Conservation (phyloP, 2,329 filamentous ascomycete species). For the Colletotrichum sublineola region DNA sequence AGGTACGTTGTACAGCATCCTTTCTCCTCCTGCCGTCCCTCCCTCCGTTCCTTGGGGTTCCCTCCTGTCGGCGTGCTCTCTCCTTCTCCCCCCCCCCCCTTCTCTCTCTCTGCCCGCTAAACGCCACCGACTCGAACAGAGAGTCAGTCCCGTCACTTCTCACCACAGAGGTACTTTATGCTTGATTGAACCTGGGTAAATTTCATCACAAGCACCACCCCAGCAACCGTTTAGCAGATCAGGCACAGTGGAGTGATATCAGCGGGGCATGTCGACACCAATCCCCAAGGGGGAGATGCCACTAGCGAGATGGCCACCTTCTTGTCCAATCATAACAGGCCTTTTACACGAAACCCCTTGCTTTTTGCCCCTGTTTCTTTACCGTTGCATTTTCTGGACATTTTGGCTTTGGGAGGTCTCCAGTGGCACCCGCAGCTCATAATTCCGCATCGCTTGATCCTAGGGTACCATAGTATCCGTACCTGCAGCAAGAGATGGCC, state of each 20-base stretch:
- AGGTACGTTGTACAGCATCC: background rate
- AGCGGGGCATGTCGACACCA: slow-evolving; percentile 14
- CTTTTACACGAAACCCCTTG: slow-evolving; percentile 6
- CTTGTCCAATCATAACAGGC: slow-evolving; percentile 5
- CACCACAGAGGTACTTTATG: slow-evolving; percentile 10
- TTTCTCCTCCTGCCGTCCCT: background rate
- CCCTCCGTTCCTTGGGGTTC: background rate
- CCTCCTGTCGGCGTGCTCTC: too few relatives aligned
- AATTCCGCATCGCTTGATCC: slow-evolving; percentile 19
- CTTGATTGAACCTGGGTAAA: slow-evolving; percentile 32
- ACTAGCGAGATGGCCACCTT: slow-evolving; percentile 12
- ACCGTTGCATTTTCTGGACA: slow-evolving; percentile 18
- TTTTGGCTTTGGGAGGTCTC: slow-evolving; percentile 24
- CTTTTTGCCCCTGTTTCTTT: background rate
- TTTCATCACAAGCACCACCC: slow-evolving; percentile 37
- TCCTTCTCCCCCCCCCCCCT: background rate
- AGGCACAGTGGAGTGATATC: slow-evolving; percentile 29
- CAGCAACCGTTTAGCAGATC: slow-evolving; percentile 33
- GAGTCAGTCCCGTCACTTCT: background rate
- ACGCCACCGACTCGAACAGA: slow-evolving; percentile 16
- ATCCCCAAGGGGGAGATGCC: slow-evolving; percentile 12
- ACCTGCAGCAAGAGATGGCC: too few relatives aligned
- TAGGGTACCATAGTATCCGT: too few relatives aligned
- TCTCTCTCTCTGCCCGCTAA: slow-evolving; percentile 10
- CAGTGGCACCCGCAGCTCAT: slow-evolving; percentile 13